Evolutionary conservation across 2,329 filamentous ascomycete genomes (phyloP), one percentile per base, ranked within the genome.

Genomic region (Fusarium brevicatenulatum): DNA sequence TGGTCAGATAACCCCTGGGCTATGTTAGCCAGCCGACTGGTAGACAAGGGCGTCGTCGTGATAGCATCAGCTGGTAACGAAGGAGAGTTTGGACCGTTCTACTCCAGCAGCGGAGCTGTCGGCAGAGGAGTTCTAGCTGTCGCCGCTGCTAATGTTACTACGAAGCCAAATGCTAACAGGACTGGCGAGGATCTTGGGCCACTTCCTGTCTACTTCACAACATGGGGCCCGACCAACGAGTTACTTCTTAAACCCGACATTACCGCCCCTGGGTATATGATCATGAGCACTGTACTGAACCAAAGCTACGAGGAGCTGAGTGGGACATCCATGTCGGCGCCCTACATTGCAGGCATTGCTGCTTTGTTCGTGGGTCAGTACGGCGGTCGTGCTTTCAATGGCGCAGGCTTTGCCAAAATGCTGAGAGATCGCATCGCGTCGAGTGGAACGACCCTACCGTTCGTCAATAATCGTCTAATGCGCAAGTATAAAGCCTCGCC

Each of bases 321-420:
- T 49, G 88, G 88, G 49, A 90, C 88, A 1, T 89, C 86, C 2
- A 89, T 90, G 88, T 85, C 87, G 2, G 85, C 85, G 9, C 87
- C 87, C 1, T 87, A 88, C 64, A 81, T 88, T 30, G 86, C 87
- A 42, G 87, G 86, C 19, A 80, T 86, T n/a, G 85, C 84, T 7
- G 85, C 85, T 11, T 76, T 87, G 32, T 86, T 84, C 68, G 81
- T 86, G 47, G 80, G 82, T 12, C 75, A 82, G 30, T 77, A 83
- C 58, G 85, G 85, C 5, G 84, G 85, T 3, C 81, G 84, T 21
- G 76, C 78, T 58, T 66, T 78, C 2, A 79, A 85, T 61, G 85
- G 85, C 6, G 71, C 75, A 16, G 76, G 73, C 2, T 78, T 82
- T 21, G 81, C 80, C 30, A 80, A 75, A 65, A 75, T 78, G 47